Evolutionary conservation across 495 filamentous ascomycete genomes (phyloP), one percentile per base, ranked within the genome.

Genomic region (Eremomyces bilateralis): DNA sequence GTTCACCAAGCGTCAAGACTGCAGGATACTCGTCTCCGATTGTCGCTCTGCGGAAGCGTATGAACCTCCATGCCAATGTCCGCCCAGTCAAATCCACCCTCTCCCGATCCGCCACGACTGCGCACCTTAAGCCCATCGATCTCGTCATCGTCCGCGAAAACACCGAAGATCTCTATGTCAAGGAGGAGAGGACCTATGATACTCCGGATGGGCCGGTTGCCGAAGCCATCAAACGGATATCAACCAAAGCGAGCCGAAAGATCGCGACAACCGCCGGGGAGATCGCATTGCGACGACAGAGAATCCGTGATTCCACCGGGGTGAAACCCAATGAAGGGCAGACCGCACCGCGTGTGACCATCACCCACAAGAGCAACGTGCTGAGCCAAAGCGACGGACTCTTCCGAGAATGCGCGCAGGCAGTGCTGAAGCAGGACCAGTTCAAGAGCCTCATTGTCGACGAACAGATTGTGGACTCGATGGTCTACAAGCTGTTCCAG

Each of bases 401-500:
- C 24, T 97, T 97, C 73, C 72, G 88, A 35, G 65, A 73, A 49
- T 78, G 77, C 5, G 71, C 80, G 11, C 67, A 73, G 41, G 50
- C 56, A 8, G 76, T 78, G 8, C 78, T 94, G 13, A 63, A 70
- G 17, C 62, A 59, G 21, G 45, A 67, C 3, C 33, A 33, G 17
- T 58, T 47, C 16, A 64, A 60, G 38, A 54, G 49, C 21, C 60
- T 95, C 20, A 57, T 59, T 18, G 68, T 91, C 32, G 90, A 97
- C 53, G 88, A 97, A 64, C 88, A 97, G 64, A 97, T 97, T 44
- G 85, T 97, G 38, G 88, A 97, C 55, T 79, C 71, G 25, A 97
- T 97, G 88, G 81, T 95, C 27, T 97, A 97, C 69, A 95, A 95
- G 65, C 74, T 97, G 29, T 94, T 95, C 73, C 81, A 82, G 12